Evolutionary conservation across 2,329 filamentous ascomycete species (phyloP), one percentile per base, ranked within the genome.

Genomic region (Penicillium italicum): DNA sequence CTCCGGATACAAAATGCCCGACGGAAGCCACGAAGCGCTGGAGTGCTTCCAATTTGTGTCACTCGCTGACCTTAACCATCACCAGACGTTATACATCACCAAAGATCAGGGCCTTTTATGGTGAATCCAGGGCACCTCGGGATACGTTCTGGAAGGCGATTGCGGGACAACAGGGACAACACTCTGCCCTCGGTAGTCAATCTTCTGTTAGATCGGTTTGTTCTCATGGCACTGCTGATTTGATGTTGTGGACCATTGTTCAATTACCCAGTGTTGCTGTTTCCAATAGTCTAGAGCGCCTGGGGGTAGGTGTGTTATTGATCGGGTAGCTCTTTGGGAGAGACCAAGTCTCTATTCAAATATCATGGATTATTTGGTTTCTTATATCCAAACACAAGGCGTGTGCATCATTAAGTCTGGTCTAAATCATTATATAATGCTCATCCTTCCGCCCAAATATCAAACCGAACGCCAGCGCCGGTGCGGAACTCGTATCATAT

Each of bases 391-490:
- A 47, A 40, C 31, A 44, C 53, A 48, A 55, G 53, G 44, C 50
- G 55, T 60, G 55, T 60, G 64, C 61, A 61, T 69, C 66, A 66
- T 67, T 69, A 70, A 65, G 57, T 68, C 59, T 64, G 61, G 53
- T 67, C 68, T 69, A 69, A 61, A 66, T 71, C 69, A 68, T 71
- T 70, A 71, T 71, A 67, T 69, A 72, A 66, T 66, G 64, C 61
- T 61, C 56, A 50, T 64, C 64, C 62, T 60, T 57, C 34, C 50
- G 52, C 58, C 56, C 54, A 40, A 52, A 56, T 40, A 59, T 58
- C 55, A 50, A 53, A 60, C 62, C 61, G 55, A 70, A 72, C 70
- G 69, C 70, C 70, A 62, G 68, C 70, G 67, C 66, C 66, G 64
- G 65, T 71, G 66, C 63, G 67, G 60, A 65, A 57, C 55, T 58